phyloP scores from a whole-genome alignment of 768 basidiomycete genomes.

The Rhodosporidiobolus odoratus region DNA sequence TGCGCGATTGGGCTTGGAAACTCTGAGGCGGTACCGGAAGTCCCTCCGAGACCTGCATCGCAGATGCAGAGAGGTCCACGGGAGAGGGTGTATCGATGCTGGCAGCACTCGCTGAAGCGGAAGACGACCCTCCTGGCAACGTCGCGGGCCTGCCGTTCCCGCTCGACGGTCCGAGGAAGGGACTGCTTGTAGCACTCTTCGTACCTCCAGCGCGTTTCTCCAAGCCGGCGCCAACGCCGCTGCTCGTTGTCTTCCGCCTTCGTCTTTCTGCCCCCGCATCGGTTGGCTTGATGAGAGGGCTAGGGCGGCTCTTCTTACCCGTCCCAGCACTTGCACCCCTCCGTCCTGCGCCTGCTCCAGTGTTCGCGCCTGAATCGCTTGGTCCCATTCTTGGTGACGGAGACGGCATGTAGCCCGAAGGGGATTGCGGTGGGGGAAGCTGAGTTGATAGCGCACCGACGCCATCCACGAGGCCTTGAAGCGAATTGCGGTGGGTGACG shows the following conservation, averaged over 20 bases:
- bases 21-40: not conserved
- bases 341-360: constrained; percentile 18
- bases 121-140: not conserved
- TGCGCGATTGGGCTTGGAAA: not conserved
- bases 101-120: not conserved
- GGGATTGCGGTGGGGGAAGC: not conserved
- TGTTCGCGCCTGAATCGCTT: constrained; percentile 5
- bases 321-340: constrained; percentile 20
- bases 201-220: not conserved
- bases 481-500: constrained; percentile 28
- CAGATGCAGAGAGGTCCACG: constrained; percentile 22
- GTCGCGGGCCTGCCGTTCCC: not conserved
- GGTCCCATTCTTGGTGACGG: constrained; percentile 23
- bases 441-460: constrained; percentile 29
- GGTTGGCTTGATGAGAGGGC: constrained; percentile 37
- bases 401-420: not conserved
- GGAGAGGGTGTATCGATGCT: constrained; percentile 35
- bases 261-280: constrained; percentile 9
- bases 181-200: constrained; percentile 34
- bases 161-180: constrained; percentile 15
- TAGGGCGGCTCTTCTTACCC: constrained; percentile 31
- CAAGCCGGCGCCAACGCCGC: not conserved
- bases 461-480: constrained; percentile 38
- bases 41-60: no score
- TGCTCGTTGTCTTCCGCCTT: constrained; percentile 13